Conservation (phyloP, 2,329 filamentous ascomycete genomes). For the Exophiala alcalophila region DNA sequence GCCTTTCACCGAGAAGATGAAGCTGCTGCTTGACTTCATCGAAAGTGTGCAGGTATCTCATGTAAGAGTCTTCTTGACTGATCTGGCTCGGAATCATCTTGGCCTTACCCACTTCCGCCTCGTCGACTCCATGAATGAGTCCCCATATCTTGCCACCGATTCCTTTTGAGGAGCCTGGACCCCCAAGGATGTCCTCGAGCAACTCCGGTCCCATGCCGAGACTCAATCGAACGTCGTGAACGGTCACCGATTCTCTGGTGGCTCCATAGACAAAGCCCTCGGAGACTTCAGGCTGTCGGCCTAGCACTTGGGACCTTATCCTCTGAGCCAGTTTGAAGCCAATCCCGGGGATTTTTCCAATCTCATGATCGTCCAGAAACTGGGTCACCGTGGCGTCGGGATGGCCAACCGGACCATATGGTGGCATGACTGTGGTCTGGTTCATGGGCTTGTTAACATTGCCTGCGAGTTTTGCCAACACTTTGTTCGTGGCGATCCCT, state of each 20-base stretch:
- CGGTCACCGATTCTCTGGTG: conserved; percentile 59
- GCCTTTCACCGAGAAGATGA: conserved; percentile 62
- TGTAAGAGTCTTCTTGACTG: conserved; percentile 91
- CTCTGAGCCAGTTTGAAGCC: conserved; percentile 74
- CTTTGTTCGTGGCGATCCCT: conserved; percentile 82
- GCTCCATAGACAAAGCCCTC: conserved; percentile 48
- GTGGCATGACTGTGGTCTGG: conserved; percentile 78
- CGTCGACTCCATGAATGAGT: conserved; percentile 77
- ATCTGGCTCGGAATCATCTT: conserved; percentile 78
- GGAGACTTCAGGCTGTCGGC: conserved; percentile 44
- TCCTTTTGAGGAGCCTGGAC: conserved; percentile 67
- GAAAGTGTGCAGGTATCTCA: conserved; percentile 60
- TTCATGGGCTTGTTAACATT: conserved; percentile 80
- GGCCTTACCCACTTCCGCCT: conserved; percentile 67
- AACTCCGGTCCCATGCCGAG: conserved; percentile 60
- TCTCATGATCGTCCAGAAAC: conserved; percentile 73
- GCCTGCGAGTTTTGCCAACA: conserved; percentile 80
- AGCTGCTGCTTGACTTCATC: conserved; percentile 67
- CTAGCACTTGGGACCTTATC: conserved; percentile 60
- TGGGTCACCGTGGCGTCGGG: conserved; percentile 52
- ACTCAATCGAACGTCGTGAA: conserved; percentile 62
- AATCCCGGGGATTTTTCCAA: conserved; percentile 81
- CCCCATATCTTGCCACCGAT: conserved; percentile 72
- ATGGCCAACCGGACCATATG: conserved; percentile 44
- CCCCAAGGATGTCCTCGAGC: conserved; percentile 67